Evolutionary conservation across 2,329 filamentous ascomycete genomes (phyloP).

Genomic region (Monilinia vaccinii-corymbosi): DNA sequence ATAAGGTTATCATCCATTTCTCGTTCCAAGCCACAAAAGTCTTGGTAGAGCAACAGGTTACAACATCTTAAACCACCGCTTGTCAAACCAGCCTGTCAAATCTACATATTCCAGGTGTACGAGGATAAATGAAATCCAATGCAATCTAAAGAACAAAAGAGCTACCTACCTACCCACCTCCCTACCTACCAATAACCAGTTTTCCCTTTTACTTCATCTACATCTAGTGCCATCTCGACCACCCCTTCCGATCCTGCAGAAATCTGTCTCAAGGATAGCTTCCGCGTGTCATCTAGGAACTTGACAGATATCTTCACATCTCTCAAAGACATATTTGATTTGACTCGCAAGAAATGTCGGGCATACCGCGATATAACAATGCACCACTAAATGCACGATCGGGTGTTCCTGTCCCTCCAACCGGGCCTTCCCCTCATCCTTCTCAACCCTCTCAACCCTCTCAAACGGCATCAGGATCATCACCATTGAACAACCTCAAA

Average conservation of each 20-base stretch:
- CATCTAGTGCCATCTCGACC: background rate
- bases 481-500: conserved; percentile 11
- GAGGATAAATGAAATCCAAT: background rate
- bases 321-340: background rate
- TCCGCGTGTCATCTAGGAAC: background rate
- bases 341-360: conserved; percentile 39
- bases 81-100: conserved; percentile 5
- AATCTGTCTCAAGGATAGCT: background rate
- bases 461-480: conserved; percentile 32
- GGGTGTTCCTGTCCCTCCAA: conserved; percentile 25
- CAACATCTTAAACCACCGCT: conserved; percentile 1
- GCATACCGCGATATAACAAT: conserved; percentile 49
- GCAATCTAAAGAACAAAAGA: background rate
- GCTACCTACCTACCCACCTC: background rate
- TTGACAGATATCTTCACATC: background rate
- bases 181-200: conserved; percentile 1
- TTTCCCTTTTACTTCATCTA: background rate
- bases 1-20: background rate
- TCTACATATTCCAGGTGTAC: background rate
- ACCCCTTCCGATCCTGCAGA: conserved; percentile 4
- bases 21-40: background rate
- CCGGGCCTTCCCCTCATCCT: conserved; percentile 30
- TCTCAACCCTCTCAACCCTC: background rate
- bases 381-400: conserved; percentile 47
- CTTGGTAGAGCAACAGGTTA: background rate